phyloP scores from a whole-genome alignment of 31 red algal genomes.

The Bonnemaisonia californica region DNA sequence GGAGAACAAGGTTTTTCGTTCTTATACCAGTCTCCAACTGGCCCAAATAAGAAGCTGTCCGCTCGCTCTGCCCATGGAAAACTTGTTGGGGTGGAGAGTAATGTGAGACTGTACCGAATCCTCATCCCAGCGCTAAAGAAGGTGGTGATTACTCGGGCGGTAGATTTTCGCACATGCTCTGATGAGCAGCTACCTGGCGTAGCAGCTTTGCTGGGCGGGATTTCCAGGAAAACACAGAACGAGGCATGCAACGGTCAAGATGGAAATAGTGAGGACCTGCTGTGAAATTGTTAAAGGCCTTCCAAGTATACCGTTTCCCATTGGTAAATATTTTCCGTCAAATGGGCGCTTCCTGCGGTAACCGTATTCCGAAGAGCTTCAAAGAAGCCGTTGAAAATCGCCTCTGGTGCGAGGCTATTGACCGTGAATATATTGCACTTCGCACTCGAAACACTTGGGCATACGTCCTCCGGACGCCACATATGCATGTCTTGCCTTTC shows the following conservation, averaged over 20 bases:
- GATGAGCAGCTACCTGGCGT: not conserved
- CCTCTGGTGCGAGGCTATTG: slow-evolving; percentile 24
- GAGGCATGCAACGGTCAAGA: not conserved
- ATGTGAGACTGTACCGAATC: not conserved
- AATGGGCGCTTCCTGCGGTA: not conserved
- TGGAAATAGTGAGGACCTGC: not conserved
- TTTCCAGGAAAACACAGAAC: not conserved
- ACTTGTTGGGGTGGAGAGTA: not conserved
- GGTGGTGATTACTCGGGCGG: not conserved
- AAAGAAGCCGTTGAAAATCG: not conserved
- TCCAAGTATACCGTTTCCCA: not conserved
- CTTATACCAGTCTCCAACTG: not conserved
- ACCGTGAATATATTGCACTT: slow-evolving; percentile 16
- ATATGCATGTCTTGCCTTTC: no score
- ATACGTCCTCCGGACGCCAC: not conserved
- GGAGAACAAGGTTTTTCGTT: not conserved
- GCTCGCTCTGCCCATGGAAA: slow-evolving; percentile 7
- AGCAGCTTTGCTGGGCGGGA: not conserved
- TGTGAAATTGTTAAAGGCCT: not conserved
- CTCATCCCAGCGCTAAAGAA: not conserved
- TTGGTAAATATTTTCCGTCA: not conserved
- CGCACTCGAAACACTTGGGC: slow-evolving; percentile 20
- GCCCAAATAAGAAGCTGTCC: not conserved
- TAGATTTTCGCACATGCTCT: slow-evolving; percentile 10
- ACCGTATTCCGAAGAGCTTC: not conserved